Evolutionary conservation across 2,329 filamentous ascomycete genomes (phyloP).

Genomic region (Keithomyces neogunnii): DNA sequence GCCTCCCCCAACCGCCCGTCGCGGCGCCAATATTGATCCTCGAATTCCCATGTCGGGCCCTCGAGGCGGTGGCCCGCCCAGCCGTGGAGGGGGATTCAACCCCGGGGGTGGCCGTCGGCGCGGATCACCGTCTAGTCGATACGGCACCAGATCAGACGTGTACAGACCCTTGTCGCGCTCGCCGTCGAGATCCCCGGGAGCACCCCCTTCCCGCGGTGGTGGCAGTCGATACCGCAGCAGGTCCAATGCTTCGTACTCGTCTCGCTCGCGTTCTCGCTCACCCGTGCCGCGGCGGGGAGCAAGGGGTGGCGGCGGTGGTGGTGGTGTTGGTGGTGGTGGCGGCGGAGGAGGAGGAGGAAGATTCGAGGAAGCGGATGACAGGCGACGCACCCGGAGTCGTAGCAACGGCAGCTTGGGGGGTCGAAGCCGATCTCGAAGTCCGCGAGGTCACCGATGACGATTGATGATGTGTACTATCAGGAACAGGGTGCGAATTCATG

Average conservation of each 20-base stretch:
- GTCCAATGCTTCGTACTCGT: constrained; percentile 34
- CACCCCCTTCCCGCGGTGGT: constrained; percentile 23
- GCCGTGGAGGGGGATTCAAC: constrained; percentile 18
- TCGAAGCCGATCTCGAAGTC: constrained; percentile 32
- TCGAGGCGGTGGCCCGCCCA: constrained; percentile 22
- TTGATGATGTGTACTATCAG: background rate
- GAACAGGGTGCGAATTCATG: background rate
- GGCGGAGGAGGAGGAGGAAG: constrained; percentile 10
- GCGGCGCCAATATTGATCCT: constrained; percentile 51
- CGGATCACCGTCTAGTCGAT: constrained; percentile 26
- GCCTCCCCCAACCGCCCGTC: constrained; percentile 63
- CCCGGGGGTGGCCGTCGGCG: constrained; percentile 29
- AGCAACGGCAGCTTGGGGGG: constrained; percentile 35
- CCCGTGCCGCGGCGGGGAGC: constrained; percentile 24
- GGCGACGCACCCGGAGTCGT: constrained; percentile 40
- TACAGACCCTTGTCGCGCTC: constrained; percentile 54
- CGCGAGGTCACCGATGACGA: constrained; percentile 24
- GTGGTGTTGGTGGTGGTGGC: constrained; percentile 11
- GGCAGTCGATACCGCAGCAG: constrained; percentile 36
- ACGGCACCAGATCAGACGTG: constrained; percentile 40
- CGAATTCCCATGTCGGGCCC: constrained; percentile 23
- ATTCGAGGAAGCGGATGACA: constrained; percentile 8
- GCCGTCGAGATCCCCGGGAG: constrained; percentile 32
- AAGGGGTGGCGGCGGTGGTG: constrained; percentile 20
- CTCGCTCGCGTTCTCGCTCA: constrained; percentile 38